A percentile compares a stretch with the other conserved stretches of the same genome.
Conservation (phyloP, 2,329 filamentous ascomycete genomes). For the Bertia moriformis region DNA sequence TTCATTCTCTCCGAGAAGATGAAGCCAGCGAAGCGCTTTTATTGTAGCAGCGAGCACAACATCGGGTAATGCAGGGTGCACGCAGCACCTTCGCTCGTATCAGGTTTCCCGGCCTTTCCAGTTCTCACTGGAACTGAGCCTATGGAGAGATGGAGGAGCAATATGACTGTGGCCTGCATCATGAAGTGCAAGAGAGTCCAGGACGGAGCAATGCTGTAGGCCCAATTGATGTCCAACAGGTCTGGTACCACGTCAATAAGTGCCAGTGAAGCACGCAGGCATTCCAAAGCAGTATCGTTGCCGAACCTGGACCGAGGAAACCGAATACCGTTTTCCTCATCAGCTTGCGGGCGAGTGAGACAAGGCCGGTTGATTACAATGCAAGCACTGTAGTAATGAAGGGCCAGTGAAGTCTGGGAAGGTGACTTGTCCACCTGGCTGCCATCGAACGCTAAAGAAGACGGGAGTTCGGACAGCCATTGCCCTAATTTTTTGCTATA, state of each 20-base stretch:
- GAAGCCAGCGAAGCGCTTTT: too few species aligned
- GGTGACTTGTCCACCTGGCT: background rate
- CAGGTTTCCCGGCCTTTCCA: too few species aligned
- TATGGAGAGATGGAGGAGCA: background rate
- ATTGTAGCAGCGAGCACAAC: too few species aligned
- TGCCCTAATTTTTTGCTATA: background rate
- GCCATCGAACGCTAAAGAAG: background rate
- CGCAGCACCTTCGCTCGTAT: too few species aligned
- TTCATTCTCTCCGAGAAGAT: too few species aligned
- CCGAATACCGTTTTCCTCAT: background rate
- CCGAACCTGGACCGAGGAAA: background rate
- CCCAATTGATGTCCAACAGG: background rate
- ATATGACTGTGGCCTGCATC: background rate
- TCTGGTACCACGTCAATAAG: background rate
- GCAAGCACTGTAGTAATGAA: background rate
- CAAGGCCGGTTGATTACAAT: background rate
- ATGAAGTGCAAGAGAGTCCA: background rate
- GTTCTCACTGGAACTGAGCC: background rate
- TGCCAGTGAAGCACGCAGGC: background rate
- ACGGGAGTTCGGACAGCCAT: background rate
- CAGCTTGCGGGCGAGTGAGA: background rate
- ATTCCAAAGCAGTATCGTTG: background rate
- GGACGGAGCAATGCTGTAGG: background rate
- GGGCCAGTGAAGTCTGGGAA: background rate
- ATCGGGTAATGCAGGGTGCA: too few species aligned